Conservation (phyloP, 495 filamentous ascomycete genomes). For the Neurospora discreta region DNA sequence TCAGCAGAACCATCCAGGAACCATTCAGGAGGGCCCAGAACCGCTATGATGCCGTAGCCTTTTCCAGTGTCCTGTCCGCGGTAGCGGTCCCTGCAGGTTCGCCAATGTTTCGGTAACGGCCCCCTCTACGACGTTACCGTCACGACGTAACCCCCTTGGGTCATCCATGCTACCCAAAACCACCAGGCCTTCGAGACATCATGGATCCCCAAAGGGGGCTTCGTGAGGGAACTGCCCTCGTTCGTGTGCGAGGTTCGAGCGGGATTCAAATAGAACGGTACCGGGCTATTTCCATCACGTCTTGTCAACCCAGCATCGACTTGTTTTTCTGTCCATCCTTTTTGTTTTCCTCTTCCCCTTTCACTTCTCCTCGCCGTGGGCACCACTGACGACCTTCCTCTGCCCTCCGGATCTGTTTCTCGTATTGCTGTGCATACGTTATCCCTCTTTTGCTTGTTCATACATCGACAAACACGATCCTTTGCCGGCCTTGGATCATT, state of each 20-base stretch:
- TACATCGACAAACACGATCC: not conserved
- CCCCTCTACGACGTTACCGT: constrained; percentile 10
- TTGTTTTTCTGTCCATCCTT: constrained; percentile 4
- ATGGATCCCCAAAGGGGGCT: constrained; percentile 1
- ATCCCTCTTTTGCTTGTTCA: constrained; percentile 3
- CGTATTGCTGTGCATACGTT: constrained; percentile 6
- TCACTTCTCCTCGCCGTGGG: not conserved
- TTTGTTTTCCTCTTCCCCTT: constrained; percentile 5
- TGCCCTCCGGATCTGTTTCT: not conserved
- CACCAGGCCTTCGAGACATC: constrained; percentile 9
- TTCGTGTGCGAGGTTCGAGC: constrained; percentile 8
- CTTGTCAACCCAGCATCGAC: constrained; percentile 4
- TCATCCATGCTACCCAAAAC: no score
- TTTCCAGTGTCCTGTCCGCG: not conserved
- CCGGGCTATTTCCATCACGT: constrained; percentile 7
- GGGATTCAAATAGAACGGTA: constrained; percentile 10
- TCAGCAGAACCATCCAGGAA: not conserved
- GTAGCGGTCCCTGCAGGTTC: constrained; percentile 3
- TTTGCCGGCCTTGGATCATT: not conserved
- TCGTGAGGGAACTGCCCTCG: constrained; percentile 7
- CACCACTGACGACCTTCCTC: not conserved
- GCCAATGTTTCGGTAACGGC: constrained; percentile 2
- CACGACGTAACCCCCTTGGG: not conserved
- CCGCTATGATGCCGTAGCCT: not conserved
- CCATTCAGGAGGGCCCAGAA: not conserved